Evolutionary conservation across 257 asterid species (phyloP).

Genomic region (Nicotiana tomentosiformis): DNA sequence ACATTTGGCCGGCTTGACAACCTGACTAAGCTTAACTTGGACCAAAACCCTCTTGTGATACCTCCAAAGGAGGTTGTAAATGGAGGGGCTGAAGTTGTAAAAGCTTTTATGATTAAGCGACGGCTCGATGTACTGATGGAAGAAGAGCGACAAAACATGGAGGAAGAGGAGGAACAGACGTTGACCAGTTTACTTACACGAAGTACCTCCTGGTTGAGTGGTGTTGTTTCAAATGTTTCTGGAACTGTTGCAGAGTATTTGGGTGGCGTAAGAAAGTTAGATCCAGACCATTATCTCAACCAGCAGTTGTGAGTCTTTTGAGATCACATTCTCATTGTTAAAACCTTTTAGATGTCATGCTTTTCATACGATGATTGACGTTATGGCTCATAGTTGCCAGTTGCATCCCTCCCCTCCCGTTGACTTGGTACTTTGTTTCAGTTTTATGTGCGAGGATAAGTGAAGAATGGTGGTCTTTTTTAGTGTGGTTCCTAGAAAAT

Average conservation of each 20-base stretch:
- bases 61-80: conserved; percentile 72
- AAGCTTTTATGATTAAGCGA: conserved; percentile 53
- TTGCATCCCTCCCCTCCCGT: background rate
- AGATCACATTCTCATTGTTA: too few species aligned
- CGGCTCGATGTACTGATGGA: conserved; percentile 50
- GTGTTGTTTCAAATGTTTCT: conserved; percentile 40
- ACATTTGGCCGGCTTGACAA: conserved; percentile 56
- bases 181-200: conserved; percentile 38
- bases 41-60: conserved; percentile 68
- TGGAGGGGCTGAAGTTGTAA: conserved; percentile 64
- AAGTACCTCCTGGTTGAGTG: conserved; percentile 74
- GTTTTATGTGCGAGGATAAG: background rate
- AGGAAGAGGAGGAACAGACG: conserved; percentile 31
- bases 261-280: conserved; percentile 35
- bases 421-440: background rate
- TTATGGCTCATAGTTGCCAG: background rate
- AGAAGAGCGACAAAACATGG: conserved; percentile 35
- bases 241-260: conserved; percentile 54
- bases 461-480: background rate
- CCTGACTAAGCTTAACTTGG: conserved; percentile 53
- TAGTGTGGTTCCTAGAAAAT: background rate
- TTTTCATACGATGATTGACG: background rate
- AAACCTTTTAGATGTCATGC: too few species aligned
- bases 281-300: conserved; percentile 48
- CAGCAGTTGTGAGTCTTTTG: conserved; percentile 44